These are phyloP conservation scores for Lachnellula arida DNA, from an alignment of 2,329 filamentous ascomycete species.

Conservation along the genomic window DNA sequence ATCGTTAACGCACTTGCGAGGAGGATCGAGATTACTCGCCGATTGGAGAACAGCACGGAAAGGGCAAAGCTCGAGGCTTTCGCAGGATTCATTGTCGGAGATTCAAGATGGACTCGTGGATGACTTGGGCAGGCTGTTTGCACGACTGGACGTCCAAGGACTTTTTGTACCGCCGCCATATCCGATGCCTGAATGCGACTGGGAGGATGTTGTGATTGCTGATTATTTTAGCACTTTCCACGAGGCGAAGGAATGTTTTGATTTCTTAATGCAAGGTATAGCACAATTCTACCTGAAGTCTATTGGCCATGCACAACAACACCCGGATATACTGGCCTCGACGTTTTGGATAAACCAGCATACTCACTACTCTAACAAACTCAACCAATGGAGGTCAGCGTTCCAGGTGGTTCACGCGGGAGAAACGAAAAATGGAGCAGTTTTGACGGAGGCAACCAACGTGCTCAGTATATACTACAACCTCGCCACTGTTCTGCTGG, in stretches of 20 bases:
- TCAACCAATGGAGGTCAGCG: conserved; percentile 27
- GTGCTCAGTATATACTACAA: conserved; percentile 32
- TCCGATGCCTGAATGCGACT: conserved; percentile 29
- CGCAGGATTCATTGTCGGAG: conserved; percentile 31
- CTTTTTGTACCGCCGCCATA: conserved; percentile 30
- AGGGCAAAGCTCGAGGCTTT: conserved; percentile 27
- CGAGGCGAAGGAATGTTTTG: conserved; percentile 28
- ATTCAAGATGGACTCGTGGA: conserved; percentile 31
- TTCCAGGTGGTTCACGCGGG: conserved; percentile 26
- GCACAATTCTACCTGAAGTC: conserved; percentile 30
- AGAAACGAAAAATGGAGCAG: conserved; percentile 23
- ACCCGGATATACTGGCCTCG: conserved; percentile 24
- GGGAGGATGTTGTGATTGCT: conserved; percentile 26
- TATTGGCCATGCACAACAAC: conserved; percentile 24
- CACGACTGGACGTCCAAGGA: conserved; percentile 29
- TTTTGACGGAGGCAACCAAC: conserved; percentile 23
- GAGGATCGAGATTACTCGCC: conserved; percentile 28
- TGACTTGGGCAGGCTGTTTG: conserved; percentile 30
- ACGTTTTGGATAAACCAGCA: conserved; percentile 27
- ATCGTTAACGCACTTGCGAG: conserved; percentile 28
- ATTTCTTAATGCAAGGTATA: conserved; percentile 31
- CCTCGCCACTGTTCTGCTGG: conserved; percentile 28
- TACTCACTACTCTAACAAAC: conserved; percentile 27
- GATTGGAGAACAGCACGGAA: conserved; percentile 30
- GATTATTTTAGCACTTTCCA: conserved; percentile 27